A percentile compares a stretch with the other conserved stretches of the same genome.
Conservation (phyloP, 192 early-diverging fungal species). For the Linderina pennispora region DNA sequence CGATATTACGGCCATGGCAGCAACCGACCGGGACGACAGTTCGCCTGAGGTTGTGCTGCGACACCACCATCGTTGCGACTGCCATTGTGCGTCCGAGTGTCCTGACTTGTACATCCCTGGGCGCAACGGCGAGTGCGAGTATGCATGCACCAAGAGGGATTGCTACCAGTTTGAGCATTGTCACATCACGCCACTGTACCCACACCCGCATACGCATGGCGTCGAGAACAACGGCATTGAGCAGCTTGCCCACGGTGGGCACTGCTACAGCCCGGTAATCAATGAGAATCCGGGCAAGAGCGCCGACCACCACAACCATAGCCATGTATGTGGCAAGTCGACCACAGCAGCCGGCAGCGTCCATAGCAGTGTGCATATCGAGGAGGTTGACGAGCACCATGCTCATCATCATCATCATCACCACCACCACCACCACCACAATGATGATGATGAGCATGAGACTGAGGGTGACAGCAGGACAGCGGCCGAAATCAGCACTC, state of each 20-base stretch:
- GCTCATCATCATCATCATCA: constrained; percentile 6
- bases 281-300: not conserved
- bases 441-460: constrained; percentile 1
- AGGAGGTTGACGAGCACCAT: not conserved
- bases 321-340: not conserved
- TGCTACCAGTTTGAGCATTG: constrained; percentile 39
- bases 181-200: constrained; percentile 37
- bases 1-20: too few species aligned
- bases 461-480: constrained; percentile 6
- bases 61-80: not conserved
- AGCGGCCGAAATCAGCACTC: constrained; percentile 21
- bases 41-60: not conserved
- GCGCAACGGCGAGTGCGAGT: constrained; percentile 22
- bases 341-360: not conserved
- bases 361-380: too few species aligned
- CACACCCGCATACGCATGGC: constrained; percentile 21
- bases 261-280: not conserved
- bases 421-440: constrained; percentile 6
- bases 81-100: not conserved
- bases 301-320: not conserved
- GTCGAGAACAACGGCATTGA: not conserved
- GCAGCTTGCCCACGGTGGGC: not conserved
- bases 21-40: too few species aligned
- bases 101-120: not conserved
- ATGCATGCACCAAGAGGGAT: constrained; percentile 22